phyloP scores from a whole-genome alignment of 2,329 filamentous ascomycete species.

The Coniochaeta prunicola region DNA sequence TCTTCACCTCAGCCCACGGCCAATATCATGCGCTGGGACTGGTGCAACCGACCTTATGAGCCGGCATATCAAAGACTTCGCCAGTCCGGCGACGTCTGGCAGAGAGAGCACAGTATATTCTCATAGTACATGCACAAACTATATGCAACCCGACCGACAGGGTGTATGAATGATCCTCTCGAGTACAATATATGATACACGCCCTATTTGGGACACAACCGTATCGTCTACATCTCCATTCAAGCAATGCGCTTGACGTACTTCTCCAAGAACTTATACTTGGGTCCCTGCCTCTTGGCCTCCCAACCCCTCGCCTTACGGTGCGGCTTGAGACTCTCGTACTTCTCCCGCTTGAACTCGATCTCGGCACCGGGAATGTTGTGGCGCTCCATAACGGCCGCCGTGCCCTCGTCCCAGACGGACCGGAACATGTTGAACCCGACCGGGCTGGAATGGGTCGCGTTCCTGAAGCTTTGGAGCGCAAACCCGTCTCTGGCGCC shows the following conservation, averaged over 20 bases:
- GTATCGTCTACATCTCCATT: not conserved
- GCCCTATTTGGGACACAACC: not conserved
- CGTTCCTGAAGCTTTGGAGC: constrained; percentile 66
- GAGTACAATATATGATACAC: constrained; percentile 4
- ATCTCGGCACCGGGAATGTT: constrained; percentile 69
- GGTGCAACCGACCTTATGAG: too few relatives aligned
- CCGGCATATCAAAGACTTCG: too few relatives aligned
- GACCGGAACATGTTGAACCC: constrained; percentile 84
- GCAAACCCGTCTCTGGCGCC: constrained; percentile 59
- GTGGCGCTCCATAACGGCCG: constrained; percentile 77
- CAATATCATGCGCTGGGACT: too few relatives aligned
- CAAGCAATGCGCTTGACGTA: constrained; percentile 50
- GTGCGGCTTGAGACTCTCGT: constrained; percentile 58
- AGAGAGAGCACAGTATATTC: not conserved
- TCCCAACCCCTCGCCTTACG: constrained; percentile 59
- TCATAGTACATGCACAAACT: not conserved
- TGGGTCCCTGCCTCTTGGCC: constrained; percentile 56
- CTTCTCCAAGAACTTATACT: constrained; percentile 60
- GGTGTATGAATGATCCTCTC: not conserved
- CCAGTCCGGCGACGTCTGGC: not conserved
- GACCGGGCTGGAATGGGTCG: constrained; percentile 62
- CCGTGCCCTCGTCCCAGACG: constrained; percentile 82
- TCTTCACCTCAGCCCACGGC: too few relatives aligned
- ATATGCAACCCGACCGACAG: not conserved
- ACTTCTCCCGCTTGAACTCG: constrained; percentile 75